Evolutionary conservation across 129 eudicot species (phyloP), one percentile per base, ranked within the genome.

Genomic region (Saussurea involucrata): DNA sequence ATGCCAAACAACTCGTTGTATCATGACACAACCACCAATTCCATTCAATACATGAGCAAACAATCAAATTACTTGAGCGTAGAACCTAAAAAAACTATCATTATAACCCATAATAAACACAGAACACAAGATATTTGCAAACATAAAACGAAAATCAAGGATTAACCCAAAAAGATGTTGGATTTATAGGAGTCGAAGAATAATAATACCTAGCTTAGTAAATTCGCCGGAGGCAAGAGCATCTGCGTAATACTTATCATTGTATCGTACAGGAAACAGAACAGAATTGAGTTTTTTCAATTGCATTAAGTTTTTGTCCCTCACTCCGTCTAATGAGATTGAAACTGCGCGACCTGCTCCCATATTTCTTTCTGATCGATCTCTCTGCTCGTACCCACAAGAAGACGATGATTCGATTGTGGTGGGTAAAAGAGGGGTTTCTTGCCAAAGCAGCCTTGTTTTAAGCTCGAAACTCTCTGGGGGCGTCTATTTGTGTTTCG

Each of bases 231-330:
- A 89, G 72, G 99, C 90, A 66, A 95, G 96, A 74, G 92, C 95
- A 76, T 95, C 99, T 12, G 85, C 85, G 63, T 95, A 95, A 75
- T 95, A 95, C 68, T 92, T 95, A 49, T 95, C 99, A 66, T 95
- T 95, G 85, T 95, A 95, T 0, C 95, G 91, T 22, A 95, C 96
- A 21, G 99, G 99, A 76, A 95, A 95, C 8, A 95, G 94, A 53
- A 85, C 92, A 65, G 93, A 82, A 81, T 95, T 95, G 81, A 95
- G 97, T 89, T 95, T 95, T 81, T 95, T 95, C 64, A 95, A 87
- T 75, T 95, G 99, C 99, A 92, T 92, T 76, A 95, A n/a, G 78
- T 95, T 95, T 84, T 95, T 95, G 60, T 95, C 99, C 55, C 97
- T 79, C 27, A 92, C 89, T 8, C 88, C 88, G 44, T 95, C 99